Conservation (phyloP, 2,329 filamentous ascomycete species). For the Clarireedia paspali region DNA sequence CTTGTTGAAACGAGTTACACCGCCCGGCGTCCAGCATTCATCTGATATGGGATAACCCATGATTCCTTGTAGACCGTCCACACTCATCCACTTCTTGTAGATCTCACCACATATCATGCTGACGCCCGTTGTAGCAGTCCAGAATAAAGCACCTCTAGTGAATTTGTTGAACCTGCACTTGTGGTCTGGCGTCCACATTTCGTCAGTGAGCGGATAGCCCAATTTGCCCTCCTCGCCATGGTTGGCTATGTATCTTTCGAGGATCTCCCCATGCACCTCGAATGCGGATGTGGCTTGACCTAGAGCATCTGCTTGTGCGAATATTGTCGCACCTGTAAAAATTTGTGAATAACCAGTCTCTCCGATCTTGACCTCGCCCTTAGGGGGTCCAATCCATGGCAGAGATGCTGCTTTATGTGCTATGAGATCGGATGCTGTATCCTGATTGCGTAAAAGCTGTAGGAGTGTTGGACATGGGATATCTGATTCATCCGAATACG, state of each 20-base stretch:
- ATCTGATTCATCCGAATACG: no score
- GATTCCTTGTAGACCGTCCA: not conserved
- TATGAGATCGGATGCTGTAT: constrained; percentile 1
- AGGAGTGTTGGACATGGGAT: not conserved
- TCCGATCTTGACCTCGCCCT: not conserved
- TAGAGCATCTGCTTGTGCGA: constrained; percentile 3
- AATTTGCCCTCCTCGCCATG: not conserved
- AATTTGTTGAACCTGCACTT: not conserved
- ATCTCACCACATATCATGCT: not conserved
- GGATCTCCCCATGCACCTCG: constrained; percentile 3
- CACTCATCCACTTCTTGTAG: not conserved
- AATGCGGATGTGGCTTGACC: not conserved
- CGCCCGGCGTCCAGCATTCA: not conserved
- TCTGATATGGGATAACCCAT: constrained; percentile 1
- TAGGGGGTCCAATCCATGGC: not conserved
- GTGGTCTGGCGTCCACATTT: not conserved
- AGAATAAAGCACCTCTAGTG: not conserved
- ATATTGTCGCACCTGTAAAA: not conserved
- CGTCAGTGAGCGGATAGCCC: not conserved
- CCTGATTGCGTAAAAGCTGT: not conserved
- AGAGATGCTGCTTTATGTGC: not conserved
- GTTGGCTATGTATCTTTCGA: not conserved
- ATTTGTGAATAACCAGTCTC: not conserved
- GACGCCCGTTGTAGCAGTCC: not conserved
- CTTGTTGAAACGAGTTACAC: constrained; percentile 2